These are phyloP conservation scores for Asclepias syriaca DNA, from an alignment of 257 asterid species.

Conservation along the genomic window DNA sequence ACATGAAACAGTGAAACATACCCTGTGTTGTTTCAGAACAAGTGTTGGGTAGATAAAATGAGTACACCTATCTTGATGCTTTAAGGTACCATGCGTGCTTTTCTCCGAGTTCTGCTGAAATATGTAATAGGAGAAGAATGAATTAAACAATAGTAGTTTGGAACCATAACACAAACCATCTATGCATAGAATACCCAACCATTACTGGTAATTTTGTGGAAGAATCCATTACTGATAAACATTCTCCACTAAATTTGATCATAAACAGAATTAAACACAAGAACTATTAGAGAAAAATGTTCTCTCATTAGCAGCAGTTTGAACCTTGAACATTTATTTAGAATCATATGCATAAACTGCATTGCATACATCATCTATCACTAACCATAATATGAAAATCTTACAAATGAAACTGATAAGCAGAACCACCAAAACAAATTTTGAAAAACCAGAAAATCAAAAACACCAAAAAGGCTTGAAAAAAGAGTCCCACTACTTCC, in stretches of 20 bases:
- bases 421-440: not conserved
- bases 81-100: constrained; percentile 22
- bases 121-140: not conserved
- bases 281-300: not conserved
- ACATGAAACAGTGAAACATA: constrained; percentile 25
- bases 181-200: not conserved
- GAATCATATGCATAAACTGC: not conserved
- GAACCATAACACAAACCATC: not conserved
- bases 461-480: not conserved
- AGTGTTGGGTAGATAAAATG: constrained; percentile 17
- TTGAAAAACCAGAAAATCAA: not conserved
- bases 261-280: not conserved
- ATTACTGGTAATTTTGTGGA: no score
- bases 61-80: constrained; percentile 19
- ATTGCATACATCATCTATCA: not conserved
- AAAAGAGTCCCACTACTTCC: not conserved
- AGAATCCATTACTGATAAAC: no score
- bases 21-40: constrained; percentile 34
- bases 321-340: not conserved
- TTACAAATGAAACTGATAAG: not conserved
- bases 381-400: not conserved
- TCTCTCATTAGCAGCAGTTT: not conserved
- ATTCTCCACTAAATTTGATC: no score
- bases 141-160: not conserved
- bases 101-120: constrained; percentile 34